phyloP scores from a whole-genome alignment of 2,329 filamentous ascomycete species.

The Fusarium citri region DNA sequence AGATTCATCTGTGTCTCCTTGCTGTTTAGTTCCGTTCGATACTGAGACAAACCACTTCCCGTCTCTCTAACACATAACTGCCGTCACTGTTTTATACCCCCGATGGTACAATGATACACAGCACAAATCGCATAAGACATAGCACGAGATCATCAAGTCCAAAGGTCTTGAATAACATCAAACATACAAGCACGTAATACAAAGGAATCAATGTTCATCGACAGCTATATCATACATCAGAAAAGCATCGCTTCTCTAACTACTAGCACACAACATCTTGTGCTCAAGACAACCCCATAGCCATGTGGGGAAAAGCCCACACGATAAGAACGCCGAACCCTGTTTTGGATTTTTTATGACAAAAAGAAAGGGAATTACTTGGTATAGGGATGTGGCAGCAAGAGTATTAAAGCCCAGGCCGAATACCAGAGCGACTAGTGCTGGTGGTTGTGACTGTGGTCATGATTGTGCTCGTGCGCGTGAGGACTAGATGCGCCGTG shows the following conservation, averaged over 20 bases:
- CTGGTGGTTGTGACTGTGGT: constrained; percentile 11
- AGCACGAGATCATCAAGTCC: background rate
- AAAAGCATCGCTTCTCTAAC: constrained; percentile 12
- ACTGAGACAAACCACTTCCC: background rate
- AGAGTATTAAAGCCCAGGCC: background rate
- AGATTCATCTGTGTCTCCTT: background rate
- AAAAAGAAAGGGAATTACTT: constrained; percentile 20
- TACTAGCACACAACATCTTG: constrained; percentile 14
- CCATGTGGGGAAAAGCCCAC: constrained; percentile 13
- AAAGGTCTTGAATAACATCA: background rate
- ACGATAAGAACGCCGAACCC: constrained; percentile 37
- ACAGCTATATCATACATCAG: constrained; percentile 35
- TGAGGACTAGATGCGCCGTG: constrained; percentile 40
- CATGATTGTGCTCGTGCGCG: constrained; percentile 17
- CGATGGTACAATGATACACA: background rate
- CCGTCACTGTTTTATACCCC: background rate
- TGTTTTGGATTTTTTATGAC: constrained; percentile 25
- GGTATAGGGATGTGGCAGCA: constrained; percentile 16
- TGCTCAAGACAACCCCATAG: constrained; percentile 7
- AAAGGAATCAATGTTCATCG: constrained; percentile 20
- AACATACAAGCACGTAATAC: background rate
- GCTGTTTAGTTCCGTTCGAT: background rate
- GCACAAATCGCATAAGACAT: background rate
- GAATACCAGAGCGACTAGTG: constrained; percentile 19
- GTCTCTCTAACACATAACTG: background rate